Evolutionary conservation across 768 basidiomycete genomes (phyloP), one percentile per base, ranked within the genome.

Genomic region (Phylloporus scabripes): DNA sequence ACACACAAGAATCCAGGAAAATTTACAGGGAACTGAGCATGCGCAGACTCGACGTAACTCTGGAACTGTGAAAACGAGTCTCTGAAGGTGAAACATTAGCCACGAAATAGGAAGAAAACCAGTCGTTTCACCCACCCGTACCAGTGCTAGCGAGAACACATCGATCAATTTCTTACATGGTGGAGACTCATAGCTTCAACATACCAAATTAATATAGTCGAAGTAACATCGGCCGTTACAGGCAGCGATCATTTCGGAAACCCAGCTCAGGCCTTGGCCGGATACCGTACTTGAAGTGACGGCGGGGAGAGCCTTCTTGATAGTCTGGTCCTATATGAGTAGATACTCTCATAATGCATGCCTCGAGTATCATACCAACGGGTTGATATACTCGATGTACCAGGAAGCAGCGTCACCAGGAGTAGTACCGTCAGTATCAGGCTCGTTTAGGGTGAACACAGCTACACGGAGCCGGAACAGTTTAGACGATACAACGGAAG

Each of bases 291-390:
- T 70, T 15, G 70, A 67, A 9, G 69, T 65, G 8, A 72, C 61
- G 0, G 70, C 64, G 5, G 70, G 70, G 26, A 72, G 65, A 1
- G 71, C 70, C 46, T 70, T 72, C 61, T 67, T 68, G 34, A 72
- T 67, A 1, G 62, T 9, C 70, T 71, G 34, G 28, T 41, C 48
- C 26, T 34, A 40, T 45, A 7, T 56, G 5, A 53, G 31, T 9
- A 1, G n/a, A 18, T 6, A n/a, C 3, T 33, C 37, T 6, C 15
- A 12, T 7, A 4, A 21, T 20, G 42, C 18, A n/a, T n/a, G 28
- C 20, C n/a, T 43, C 14, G 1, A 2, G 23, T 14, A 38, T 20
- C 65, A 26, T 57, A 70, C 68, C 52, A 71, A 36, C 2, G 70
- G 69, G 48, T 72, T 72, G 21, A 71, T 60, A 40, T 68, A 58